Evolutionary conservation across 2,329 filamentous ascomycete species (phyloP), one percentile per base, ranked within the genome.

Genomic region (Colletotrichum sublineola): DNA sequence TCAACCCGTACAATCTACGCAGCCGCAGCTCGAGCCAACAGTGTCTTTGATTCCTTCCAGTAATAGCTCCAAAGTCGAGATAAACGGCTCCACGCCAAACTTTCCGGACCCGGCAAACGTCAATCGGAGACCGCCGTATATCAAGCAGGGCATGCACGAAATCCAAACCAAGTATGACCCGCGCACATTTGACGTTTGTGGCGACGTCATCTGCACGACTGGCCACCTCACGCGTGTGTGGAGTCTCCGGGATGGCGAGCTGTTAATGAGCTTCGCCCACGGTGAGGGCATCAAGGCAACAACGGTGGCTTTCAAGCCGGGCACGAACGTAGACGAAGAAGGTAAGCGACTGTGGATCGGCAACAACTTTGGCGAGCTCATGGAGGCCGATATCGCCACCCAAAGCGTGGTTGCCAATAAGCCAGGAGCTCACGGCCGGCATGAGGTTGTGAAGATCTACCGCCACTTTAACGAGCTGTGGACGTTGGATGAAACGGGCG

Each of bases 401-500:
- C 92, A 95, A 78, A 90, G 88, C 46, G 86, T 97, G 57, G 86
- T 94, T 18, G 86, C 88, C 38, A 92, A 88, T 24, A 94, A 93
- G 77, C 83, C 88, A 2, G 90, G 87, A 63, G 93, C 93, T 2
- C 96, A 98, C 77, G 90, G 91, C 9, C 90, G 94, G 53, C 88
- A 91, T 73, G 94, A 97, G 76, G 89, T 99, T 63, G 89, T 94
- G 74, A 94, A 91, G 77, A 97, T 99, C 53, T 93, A 94, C 79
- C 91, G 96, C 50, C 93, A 97, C 80, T 92, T 90, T 74, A 94
- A 94, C 75, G 94, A 98, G 78, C 89, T 99, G 80, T 99, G 96
- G 96, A 95, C 95, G 0, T 81, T 99, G 60, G 96, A 98, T 79
- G 95, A 98, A 75, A 91, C 93, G 58, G 96, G 96, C 14, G 93